Percentiles rank a stretch among this genome's conserved stretches.
These are phyloP conservation scores for Physaria fendleri DNA, from an alignment of 345 rosid species.

Conservation along the genomic window DNA sequence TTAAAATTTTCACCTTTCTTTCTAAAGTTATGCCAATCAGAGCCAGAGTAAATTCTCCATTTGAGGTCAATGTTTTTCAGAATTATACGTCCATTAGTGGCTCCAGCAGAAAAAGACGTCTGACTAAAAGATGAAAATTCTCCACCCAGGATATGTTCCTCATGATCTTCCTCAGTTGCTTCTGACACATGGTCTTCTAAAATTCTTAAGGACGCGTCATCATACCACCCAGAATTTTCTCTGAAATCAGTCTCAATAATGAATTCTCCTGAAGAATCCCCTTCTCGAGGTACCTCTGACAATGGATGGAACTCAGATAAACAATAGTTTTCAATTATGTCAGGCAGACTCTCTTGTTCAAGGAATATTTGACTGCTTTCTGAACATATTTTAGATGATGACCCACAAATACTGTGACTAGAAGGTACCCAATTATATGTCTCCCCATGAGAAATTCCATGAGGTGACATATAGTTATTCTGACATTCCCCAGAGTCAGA, in stretches of 20 bases:
- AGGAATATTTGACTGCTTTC: slow-evolving; percentile 51
- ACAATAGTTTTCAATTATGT: slow-evolving; percentile 80
- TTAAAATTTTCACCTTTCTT: slow-evolving; percentile 26
- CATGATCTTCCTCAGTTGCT: slow-evolving; percentile 39
- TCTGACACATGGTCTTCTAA: slow-evolving; percentile 77
- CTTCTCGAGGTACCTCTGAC: slow-evolving; percentile 51
- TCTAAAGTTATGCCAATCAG: slow-evolving; percentile 54
- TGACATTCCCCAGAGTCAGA: slow-evolving; percentile 36
- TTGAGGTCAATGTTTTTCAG: slow-evolving; percentile 52
- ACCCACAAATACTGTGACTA: slow-evolving; percentile 35
- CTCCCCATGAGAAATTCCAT: slow-evolving; percentile 38
- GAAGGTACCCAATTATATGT: slow-evolving; percentile 30
- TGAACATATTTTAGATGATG: slow-evolving; percentile 34
- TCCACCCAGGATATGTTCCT: slow-evolving; percentile 41
- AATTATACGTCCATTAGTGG: slow-evolving; percentile 51
- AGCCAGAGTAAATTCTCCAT: slow-evolving; percentile 85
- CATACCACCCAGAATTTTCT: slow-evolving; percentile 73
- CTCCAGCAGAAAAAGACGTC: slow-evolving; percentile 34
- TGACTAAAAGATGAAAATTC: slow-evolving; percentile 28
- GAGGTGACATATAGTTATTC: slow-evolving; percentile 27
- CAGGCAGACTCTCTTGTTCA: slow-evolving; percentile 45
- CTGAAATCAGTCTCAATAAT: slow-evolving; percentile 39
- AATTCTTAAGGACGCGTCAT: slow-evolving; percentile 44
- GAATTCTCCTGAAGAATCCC: slow-evolving; percentile 32
- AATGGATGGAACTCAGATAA: slow-evolving; percentile 47